Evolutionary conservation across 441 rosid species (phyloP).

Genomic region (Cnidoscolus chayamansa): DNA sequence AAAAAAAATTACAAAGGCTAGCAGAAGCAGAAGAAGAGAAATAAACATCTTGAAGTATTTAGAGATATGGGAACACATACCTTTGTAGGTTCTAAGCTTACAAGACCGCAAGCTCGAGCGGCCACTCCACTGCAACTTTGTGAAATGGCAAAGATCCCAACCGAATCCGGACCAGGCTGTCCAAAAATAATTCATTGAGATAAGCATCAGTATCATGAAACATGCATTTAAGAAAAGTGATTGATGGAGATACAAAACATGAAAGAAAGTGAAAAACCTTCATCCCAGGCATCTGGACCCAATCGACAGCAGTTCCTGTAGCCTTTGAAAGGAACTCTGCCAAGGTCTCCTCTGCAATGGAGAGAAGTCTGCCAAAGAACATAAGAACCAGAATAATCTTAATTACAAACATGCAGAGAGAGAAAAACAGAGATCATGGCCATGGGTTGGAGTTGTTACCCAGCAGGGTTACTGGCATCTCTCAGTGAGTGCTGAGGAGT

Average conservation of each 20-base stretch:
- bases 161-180: slow-evolving; percentile 99
- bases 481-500: slow-evolving; percentile 88
- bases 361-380: slow-evolving; percentile 68
- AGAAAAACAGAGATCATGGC: not conserved
- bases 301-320: slow-evolving; percentile 99
- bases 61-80: slow-evolving; percentile 30
- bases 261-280: slow-evolving; percentile 53
- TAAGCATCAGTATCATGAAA: not conserved
- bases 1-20: not conserved
- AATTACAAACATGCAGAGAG: slow-evolving; percentile 4
- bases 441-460: slow-evolving; percentile 42
- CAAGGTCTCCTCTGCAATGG: slow-evolving; percentile 98
- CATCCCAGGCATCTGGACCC: slow-evolving; percentile 99
- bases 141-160: slow-evolving; percentile 99
- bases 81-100: slow-evolving; percentile 93
- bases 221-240: not conserved
- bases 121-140: slow-evolving; percentile 99
- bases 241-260: not conserved
- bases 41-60: not conserved
- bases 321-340: slow-evolving; percentile 99
- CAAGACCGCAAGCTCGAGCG: slow-evolving; percentile 99
- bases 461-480: slow-evolving; percentile 96
- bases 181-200: slow-evolving; percentile 8
- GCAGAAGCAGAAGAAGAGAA: not conserved
- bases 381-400: slow-evolving; percentile 3